Conservation (phyloP, 2,329 filamentous ascomycete species). For the Tolypocladium guangdongense region DNA sequence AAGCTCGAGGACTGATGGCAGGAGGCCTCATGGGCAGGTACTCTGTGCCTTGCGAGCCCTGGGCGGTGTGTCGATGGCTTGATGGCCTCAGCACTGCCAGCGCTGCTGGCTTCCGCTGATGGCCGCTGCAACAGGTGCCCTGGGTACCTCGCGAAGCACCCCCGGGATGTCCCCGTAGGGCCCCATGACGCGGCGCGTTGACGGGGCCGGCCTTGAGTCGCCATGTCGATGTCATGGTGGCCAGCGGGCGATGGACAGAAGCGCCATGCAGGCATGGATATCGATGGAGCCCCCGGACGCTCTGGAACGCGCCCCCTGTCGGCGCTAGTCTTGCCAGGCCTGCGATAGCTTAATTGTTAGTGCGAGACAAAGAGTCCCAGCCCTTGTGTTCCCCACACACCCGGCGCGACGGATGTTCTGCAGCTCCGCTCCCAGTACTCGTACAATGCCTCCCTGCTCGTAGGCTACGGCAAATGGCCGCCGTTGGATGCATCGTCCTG, state of each 20-base stretch:
- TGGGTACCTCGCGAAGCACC: no score
- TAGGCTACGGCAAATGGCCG: neutral
- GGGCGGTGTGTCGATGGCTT: neutral
- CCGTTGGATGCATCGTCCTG: neutral
- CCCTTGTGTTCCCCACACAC: neutral
- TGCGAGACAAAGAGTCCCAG: neutral
- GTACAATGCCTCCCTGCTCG: no score
- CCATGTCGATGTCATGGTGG: neutral
- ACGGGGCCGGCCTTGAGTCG: no score
- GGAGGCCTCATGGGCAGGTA: neutral
- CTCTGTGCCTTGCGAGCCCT: neutral
- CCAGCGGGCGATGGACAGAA: neutral
- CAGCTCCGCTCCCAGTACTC: neutral
- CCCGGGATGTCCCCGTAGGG: no score
- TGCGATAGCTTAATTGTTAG: conserved; percentile 6
- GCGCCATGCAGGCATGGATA: neutral
- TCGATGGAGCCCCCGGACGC: neutral
- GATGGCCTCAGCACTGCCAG: neutral
- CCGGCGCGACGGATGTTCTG: neutral
- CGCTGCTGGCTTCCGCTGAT: neutral
- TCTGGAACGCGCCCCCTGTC: conserved; percentile 4
- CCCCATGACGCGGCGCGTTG: no score
- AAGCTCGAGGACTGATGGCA: neutral
- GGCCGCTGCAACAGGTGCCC: neutral
- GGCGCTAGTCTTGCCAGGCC: neutral